A percentile compares a stretch with the other conserved stretches of the same genome.
Conservation (phyloP, 129 eudicot genomes). For the Ambrosia trifida region DNA sequence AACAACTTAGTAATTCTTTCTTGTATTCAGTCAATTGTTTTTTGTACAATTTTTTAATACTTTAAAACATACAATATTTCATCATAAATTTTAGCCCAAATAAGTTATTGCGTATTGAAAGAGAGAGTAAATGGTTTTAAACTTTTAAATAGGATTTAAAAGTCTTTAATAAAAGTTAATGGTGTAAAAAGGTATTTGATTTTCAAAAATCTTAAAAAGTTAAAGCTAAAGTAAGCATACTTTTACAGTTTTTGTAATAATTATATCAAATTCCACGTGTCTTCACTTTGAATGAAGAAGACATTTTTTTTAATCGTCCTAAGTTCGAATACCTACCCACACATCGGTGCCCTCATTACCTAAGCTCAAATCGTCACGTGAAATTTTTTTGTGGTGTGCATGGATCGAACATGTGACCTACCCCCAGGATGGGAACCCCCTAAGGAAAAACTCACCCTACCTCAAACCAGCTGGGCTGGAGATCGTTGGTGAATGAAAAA, state of each 20-base stretch:
- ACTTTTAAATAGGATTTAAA: neutral
- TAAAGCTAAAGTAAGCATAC: constrained; percentile 11
- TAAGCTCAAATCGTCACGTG: no score
- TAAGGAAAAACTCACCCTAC: no score
- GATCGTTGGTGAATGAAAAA: no score
- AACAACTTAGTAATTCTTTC: no score
- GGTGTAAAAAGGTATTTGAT: neutral
- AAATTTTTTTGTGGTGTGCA: no score
- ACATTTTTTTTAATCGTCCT: no score
- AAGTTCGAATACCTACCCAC: no score
- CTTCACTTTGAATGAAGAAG: neutral
- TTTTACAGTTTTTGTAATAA: neutral
- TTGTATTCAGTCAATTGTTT: constrained; percentile 7
- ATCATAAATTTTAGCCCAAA: neutral
- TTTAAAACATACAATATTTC: neutral
- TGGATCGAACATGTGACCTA: no score
- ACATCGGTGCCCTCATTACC: no score
- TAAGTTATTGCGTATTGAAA: neutral
- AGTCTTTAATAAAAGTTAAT: constrained; percentile 10
- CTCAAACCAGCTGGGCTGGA: no score
- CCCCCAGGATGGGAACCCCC: no score
- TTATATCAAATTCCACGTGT: neutral
- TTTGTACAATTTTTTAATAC: neutral
- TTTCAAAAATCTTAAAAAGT: constrained; percentile 12
- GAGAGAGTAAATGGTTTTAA: constrained; percentile 3